Conservation (phyloP, 768 basidiomycete genomes). For the Leccinum truebloodii region DNA sequence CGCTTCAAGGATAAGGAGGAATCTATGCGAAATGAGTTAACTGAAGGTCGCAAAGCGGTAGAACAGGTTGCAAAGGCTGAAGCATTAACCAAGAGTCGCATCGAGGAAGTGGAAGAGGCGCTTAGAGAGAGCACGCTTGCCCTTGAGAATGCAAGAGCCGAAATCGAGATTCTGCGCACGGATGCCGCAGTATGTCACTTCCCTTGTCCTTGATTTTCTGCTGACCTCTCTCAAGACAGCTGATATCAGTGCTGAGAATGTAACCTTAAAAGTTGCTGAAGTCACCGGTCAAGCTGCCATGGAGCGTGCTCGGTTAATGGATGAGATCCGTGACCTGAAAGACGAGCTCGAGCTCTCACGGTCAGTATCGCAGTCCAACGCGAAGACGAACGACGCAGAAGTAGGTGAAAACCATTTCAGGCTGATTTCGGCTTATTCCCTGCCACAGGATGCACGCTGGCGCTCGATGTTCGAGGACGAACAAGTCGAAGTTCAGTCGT, state of each 20-base stretch:
- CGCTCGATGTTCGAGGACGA: constrained; percentile 32
- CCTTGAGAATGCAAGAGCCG: constrained; percentile 85
- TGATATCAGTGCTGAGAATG: constrained; percentile 48
- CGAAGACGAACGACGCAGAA: constrained; percentile 29
- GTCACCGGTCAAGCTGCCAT: constrained; percentile 47
- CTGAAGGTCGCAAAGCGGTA: constrained; percentile 61
- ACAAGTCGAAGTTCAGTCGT: constrained; percentile 31
- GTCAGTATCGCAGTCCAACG: constrained; percentile 23
- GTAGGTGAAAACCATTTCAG: constrained; percentile 8
- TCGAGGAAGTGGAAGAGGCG: constrained; percentile 89
- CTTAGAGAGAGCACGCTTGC: constrained; percentile 84
- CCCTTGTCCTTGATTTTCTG: neutral
- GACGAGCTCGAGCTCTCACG: constrained; percentile 44
- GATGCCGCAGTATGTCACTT: constrained; percentile 68
- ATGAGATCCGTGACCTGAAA: constrained; percentile 59
- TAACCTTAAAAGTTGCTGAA: constrained; percentile 48
- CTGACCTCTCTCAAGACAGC: constrained; percentile 38
- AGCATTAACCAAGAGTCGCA: constrained; percentile 55
- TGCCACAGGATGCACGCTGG: constrained; percentile 29
- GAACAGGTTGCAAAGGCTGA: constrained; percentile 67
- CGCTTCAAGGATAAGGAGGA: constrained; percentile 76
- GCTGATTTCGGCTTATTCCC: constrained; percentile 3
- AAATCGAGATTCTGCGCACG: constrained; percentile 76
- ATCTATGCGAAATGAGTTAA: constrained; percentile 67
- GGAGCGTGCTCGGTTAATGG: constrained; percentile 52